Conservation (phyloP, 2,329 filamentous ascomycete species). For the Myriosclerotinia curreyana region DNA sequence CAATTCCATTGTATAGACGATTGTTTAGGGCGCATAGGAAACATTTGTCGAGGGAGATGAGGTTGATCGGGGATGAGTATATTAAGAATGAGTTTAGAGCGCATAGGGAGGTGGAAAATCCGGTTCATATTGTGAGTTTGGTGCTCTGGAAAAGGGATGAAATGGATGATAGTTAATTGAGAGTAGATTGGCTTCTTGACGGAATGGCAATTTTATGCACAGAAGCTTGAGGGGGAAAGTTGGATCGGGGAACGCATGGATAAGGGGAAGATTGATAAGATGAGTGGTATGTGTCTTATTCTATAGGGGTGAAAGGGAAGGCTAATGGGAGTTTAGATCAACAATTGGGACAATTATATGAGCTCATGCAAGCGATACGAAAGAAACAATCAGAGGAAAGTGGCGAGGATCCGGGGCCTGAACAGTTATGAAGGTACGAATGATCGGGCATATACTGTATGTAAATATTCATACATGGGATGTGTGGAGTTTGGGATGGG, state of each 20-base stretch:
- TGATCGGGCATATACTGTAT: neutral
- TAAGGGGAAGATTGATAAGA: constrained; percentile 77
- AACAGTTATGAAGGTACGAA: constrained; percentile 15
- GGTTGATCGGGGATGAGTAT: constrained; percentile 86
- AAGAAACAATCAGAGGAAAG: constrained; percentile 36
- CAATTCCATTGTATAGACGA: constrained; percentile 80
- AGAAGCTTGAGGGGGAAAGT: constrained; percentile 80
- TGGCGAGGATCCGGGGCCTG: constrained; percentile 2
- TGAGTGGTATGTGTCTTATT: constrained; percentile 69
- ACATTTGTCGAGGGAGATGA: constrained; percentile 68
- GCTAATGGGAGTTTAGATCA: constrained; percentile 59
- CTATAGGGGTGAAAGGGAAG: neutral
- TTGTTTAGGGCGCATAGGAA: constrained; percentile 83
- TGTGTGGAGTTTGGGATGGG: constrained; percentile 1
- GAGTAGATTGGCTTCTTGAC: constrained; percentile 86
- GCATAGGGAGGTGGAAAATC: constrained; percentile 82
- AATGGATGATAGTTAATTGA: neutral
- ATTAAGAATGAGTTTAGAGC: constrained; percentile 88
- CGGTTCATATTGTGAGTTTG: constrained; percentile 74
- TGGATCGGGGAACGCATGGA: constrained; percentile 88
- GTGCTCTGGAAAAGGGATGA: neutral
- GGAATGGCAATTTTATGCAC: constrained; percentile 94
- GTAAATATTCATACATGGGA: constrained; percentile 18
- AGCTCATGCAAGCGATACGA: constrained; percentile 81
- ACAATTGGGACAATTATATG: constrained; percentile 89